A percentile compares a stretch with the other conserved stretches of the same genome.
These are phyloP conservation scores for Cornus kousa DNA, from an alignment of 148 eudicot species.

Conservation along the genomic window DNA sequence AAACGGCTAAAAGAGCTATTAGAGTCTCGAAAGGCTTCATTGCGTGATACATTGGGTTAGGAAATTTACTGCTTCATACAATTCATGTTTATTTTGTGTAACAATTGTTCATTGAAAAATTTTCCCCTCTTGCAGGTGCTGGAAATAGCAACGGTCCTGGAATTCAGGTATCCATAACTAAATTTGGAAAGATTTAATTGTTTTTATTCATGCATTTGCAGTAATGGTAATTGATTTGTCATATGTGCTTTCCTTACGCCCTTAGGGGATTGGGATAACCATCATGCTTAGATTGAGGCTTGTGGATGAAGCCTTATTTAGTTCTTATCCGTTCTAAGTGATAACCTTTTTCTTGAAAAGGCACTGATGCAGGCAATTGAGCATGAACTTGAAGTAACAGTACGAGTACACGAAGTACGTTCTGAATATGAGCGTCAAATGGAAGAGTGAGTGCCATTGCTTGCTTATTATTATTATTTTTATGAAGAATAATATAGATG, in stretches of 20 bases:
- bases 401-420: constrained; percentile 92
- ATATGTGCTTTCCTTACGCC: neutral
- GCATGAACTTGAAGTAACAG: constrained; percentile 91
- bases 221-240: neutral
- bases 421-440: constrained; percentile 91
- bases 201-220: neutral
- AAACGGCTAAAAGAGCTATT: constrained; percentile 88
- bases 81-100: neutral
- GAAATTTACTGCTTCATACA: neutral
- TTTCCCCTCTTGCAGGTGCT: constrained; percentile 21
- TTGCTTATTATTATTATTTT: neutral
- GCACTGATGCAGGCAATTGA: constrained; percentile 89
- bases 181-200: neutral
- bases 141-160: constrained; percentile 64
- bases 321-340: neutral
- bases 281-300: too few species aligned
- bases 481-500: neutral
- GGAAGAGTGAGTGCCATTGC: constrained; percentile 65
- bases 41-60: constrained; percentile 66
- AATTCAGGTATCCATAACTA: constrained; percentile 50
- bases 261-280: neutral
- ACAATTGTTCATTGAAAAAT: neutral
- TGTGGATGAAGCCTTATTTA: neutral
- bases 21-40: constrained; percentile 75
- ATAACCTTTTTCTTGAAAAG: constrained; percentile 29